These are phyloP conservation scores for Cyclanthera cordifolia DNA, from an alignment of 306 rosid species.

Conservation along the genomic window DNA sequence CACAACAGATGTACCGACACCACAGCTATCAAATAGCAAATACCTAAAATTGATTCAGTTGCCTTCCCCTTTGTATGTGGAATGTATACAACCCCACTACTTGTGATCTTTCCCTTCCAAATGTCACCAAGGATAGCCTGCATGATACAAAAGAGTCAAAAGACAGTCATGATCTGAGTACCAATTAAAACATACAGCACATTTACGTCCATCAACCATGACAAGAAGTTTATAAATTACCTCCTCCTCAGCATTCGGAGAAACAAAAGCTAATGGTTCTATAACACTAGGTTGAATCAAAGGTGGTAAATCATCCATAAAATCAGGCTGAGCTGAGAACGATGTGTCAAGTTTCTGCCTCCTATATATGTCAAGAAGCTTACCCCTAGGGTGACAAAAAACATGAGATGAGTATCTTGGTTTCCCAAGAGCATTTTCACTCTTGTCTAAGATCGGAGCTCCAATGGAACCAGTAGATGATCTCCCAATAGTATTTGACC, in stretches of 20 bases:
- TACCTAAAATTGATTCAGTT: constrained; percentile 32
- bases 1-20: neutral
- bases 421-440: constrained; percentile 25
- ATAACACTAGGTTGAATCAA: constrained; percentile 24
- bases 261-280: constrained; percentile 49
- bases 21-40: constrained; percentile 1
- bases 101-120: constrained; percentile 39
- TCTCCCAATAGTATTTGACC: constrained; percentile 29
- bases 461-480: constrained; percentile 25
- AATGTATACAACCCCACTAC: constrained; percentile 32
- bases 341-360: constrained; percentile 26
- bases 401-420: constrained; percentile 21
- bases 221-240: constrained; percentile 15
- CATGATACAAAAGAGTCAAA: constrained; percentile 8
- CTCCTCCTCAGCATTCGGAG: constrained; percentile 43
- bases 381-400: constrained; percentile 47
- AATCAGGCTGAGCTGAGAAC: constrained; percentile 25
- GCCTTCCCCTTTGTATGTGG: constrained; percentile 25
- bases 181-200: neutral
- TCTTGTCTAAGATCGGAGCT: constrained; percentile 21
- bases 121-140: constrained; percentile 36
- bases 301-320: constrained; percentile 32
- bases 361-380: constrained; percentile 51
- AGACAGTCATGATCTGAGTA: neutral
- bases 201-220: neutral